A percentile compares a stretch with the other conserved stretches of the same genome.
These are phyloP conservation scores for Eleusine coracana DNA, from an alignment of 176 grass and related monocot species.

Conservation along the genomic window DNA sequence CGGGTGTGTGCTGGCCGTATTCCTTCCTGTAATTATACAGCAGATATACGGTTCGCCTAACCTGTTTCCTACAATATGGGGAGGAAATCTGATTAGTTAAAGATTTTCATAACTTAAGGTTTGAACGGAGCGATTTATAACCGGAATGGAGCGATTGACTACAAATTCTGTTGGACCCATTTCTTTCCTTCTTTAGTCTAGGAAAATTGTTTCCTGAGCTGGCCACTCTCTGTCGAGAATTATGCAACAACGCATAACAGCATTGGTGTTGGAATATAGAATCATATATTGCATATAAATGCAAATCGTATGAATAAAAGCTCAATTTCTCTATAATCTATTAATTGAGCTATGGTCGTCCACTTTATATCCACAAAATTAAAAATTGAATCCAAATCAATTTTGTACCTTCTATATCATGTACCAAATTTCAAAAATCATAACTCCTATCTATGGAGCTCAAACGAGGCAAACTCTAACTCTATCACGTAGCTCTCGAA, in stretches of 20 bases:
- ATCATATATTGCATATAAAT: too few relatives aligned
- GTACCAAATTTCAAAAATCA: too few relatives aligned
- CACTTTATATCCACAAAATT: too few relatives aligned
- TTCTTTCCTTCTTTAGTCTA: background rate
- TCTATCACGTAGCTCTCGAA: too few relatives aligned
- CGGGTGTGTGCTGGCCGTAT: conserved; percentile 22
- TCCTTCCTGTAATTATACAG: background rate
- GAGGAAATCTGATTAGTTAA: background rate
- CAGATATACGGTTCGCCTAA: background rate
- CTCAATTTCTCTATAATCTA: too few relatives aligned
- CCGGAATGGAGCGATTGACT: background rate
- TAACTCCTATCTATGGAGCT: too few relatives aligned
- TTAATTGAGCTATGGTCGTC: too few relatives aligned
- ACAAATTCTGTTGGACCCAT: background rate
- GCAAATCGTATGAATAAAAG: too few relatives aligned
- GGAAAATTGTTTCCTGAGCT: background rate
- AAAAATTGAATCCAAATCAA: too few relatives aligned
- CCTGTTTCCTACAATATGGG: background rate
- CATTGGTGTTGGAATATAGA: background rate
- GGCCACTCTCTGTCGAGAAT: background rate
- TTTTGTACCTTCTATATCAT: too few relatives aligned
- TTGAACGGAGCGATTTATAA: background rate
- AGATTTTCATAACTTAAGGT: background rate
- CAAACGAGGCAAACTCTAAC: too few relatives aligned
- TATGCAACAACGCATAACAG: background rate